These are phyloP conservation scores for Malus orientalis DNA, from an alignment of 306 rosid genomes.

Conservation along the genomic window DNA sequence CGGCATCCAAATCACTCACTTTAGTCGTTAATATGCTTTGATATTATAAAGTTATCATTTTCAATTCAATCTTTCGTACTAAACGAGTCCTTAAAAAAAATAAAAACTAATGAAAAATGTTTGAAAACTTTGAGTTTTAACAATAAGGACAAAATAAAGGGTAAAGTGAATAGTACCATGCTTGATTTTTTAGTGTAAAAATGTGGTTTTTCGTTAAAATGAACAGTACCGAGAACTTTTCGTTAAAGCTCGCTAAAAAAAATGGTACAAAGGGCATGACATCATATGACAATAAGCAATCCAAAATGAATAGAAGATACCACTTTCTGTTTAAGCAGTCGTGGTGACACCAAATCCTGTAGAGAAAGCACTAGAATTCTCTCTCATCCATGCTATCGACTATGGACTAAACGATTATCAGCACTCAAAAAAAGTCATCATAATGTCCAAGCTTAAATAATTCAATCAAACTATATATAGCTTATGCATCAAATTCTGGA, in stretches of 20 bases:
- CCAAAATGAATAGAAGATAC: constrained; percentile 58
- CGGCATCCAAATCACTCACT: no score
- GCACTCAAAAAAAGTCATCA: not conserved
- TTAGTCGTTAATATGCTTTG: no score
- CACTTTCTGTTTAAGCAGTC: constrained; percentile 32
- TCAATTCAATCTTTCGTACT: no score
- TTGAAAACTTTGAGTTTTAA: no score
- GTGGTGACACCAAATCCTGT: constrained; percentile 14
- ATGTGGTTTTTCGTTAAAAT: no score
- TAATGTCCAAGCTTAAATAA: not conserved
- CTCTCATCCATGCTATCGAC: not conserved
- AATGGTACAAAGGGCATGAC: not conserved
- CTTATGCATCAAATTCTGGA: not conserved
- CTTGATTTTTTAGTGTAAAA: no score
- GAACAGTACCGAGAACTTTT: no score
- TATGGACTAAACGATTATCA: not conserved
- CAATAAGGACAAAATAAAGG: no score
- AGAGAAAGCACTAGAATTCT: constrained; percentile 3
- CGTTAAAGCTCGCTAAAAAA: no score
- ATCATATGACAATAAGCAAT: constrained; percentile 29
- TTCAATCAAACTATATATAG: not conserved
- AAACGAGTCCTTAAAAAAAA: not conserved
- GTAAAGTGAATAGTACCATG: no score
- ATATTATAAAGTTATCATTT: no score
- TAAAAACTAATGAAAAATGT: no score